Base-by-base conservation (phyloP, 495 filamentous ascomycete species). In the Lophiotrema nucula region DNA sequence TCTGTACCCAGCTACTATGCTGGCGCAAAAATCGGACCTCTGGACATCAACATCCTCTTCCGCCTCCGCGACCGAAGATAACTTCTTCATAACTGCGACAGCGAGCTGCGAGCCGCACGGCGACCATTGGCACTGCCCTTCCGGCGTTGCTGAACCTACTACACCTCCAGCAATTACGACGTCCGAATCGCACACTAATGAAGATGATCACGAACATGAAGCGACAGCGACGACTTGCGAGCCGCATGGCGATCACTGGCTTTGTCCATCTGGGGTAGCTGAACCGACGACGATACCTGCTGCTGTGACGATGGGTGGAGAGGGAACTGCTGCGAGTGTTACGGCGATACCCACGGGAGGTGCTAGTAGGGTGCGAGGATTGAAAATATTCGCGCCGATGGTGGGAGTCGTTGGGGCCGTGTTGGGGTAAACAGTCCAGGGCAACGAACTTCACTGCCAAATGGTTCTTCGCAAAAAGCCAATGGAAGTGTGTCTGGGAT, bases 41-140 rank as follows among this genome's bases (percentile, higher is more conserved):
- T n/a, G n/a, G 8, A n/a, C 31, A n/a, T 35, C 31, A 8, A n/a
- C 43, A 4, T 16, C 4, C 3, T 19, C 43, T 2, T 12, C n/a
- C 22, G 21, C 16, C n/a, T 2, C 13, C 43, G 43, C n/a, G 5
- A 13, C 21, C 5, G 43, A 46, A 3, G 18, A 46, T 22, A 16
- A 46, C 22, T n/a, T 19, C 43, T 22, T 13, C 22, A 13, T 19
- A 13, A 22, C 43, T 2, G 18, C 43, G 22, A 12, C n/a, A 5
- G 21, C n/a, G 16, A 5, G 4, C 12, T 43, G 49, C 24, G 21
- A 39, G 10, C 35, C 37, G n/a, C 49, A 53, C 21, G 49, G 16
- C 12, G 49, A 53, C 13, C 49, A 53, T 24, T 41, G 37, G 37
- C 49, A 53, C 49, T 53, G 49, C 24, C 37, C 49, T 3, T 53